Base-by-base conservation (phyloP, 169 alveolate species). In the Plasmodium coatneyi region DNA sequence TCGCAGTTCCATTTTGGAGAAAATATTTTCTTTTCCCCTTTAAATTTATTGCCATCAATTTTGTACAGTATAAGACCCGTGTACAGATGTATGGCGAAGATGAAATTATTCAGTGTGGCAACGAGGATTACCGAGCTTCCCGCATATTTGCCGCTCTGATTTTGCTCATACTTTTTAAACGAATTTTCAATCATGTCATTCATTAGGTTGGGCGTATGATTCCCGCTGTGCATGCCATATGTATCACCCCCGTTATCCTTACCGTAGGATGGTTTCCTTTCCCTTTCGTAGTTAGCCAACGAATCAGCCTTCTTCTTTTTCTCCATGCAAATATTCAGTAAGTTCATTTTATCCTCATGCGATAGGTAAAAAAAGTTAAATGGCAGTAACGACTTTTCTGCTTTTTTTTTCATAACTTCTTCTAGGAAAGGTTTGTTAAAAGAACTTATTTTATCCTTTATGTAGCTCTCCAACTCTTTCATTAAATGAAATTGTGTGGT, bases 41-140 rank as follows among this genome's bases (percentile, higher is more conserved):
- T 39, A 19, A 89, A 79, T 60, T 34, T n/a, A 89, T 89, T 89
- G 39, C 82, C 81, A 70, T 89, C 94, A 36, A 89, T 89, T 89
- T 89, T 89, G 52, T 89, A 89, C 60, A 89, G 36, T 54, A 89
- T 89, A 14, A 89, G 56, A 5, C 94, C 94, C 10, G 94, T 89
- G 34, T 78, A 89, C 9, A 79, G 32, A 79, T 89, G 94, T 72
- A 89, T 60, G 49, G 94, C 94, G 71, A 79, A 89, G 60, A 89
- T 89, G 14, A 89, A 54, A 89, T 89, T 78, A 41, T 89, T 89
- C 52, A 43, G 70, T 36, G 94, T 89, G 19, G 82, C 16, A 54
- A 89, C 87, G 81, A 89, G 89, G 30, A 72, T 52, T 78, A 89
- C 22, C 19, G 89, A 54, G 34, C 89, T 89, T 14, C 89, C 89